These are phyloP conservation scores for Boletales sp. DNA, from an alignment of 768 basidiomycete species.

Conservation along the genomic window DNA sequence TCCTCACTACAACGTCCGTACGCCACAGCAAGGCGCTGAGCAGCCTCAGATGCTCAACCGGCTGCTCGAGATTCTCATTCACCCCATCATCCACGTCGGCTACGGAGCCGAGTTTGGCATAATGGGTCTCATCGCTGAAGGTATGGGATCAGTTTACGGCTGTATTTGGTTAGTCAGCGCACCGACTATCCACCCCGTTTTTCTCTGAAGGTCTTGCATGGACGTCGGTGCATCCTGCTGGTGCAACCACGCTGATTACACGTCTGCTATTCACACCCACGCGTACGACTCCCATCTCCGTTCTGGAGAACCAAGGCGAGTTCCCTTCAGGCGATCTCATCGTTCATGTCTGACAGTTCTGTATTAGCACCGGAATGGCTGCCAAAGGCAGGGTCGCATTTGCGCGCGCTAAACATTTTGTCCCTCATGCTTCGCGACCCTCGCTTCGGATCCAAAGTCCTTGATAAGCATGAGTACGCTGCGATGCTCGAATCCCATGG, in stretches of 20 bases:
- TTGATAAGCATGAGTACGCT: conserved; percentile 35
- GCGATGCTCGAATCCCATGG: conserved; percentile 36
- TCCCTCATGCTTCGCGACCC: conserved; percentile 52
- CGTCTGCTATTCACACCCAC: conserved; percentile 27
- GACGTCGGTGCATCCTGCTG: conserved; percentile 45
- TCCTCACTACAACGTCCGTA: conserved; percentile 42
- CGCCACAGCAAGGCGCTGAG: conserved; percentile 22
- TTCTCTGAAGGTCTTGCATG: conserved; percentile 53
- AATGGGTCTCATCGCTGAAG: conserved; percentile 61
- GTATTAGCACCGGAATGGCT: conserved; percentile 21
- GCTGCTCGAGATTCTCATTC: conserved; percentile 55
- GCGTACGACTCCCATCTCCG: conserved; percentile 18
- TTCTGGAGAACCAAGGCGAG: conserved; percentile 20
- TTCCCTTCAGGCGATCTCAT: not conserved
- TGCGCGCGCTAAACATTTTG: conserved; percentile 48
- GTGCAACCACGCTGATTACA: conserved; percentile 35
- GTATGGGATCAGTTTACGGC: conserved; percentile 26
- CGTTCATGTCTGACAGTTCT: not conserved
- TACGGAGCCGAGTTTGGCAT: conserved; percentile 64
- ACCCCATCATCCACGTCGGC: conserved; percentile 63
- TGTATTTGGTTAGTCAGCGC: not conserved
- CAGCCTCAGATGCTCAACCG: conserved; percentile 59
- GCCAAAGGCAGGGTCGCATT: conserved; percentile 31
- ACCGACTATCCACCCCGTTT: not conserved
- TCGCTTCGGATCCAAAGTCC: conserved; percentile 26